These are phyloP conservation scores for Entomortierella parvispora DNA, from an alignment of 192 early-diverging fungal species.

Conservation along the genomic window DNA sequence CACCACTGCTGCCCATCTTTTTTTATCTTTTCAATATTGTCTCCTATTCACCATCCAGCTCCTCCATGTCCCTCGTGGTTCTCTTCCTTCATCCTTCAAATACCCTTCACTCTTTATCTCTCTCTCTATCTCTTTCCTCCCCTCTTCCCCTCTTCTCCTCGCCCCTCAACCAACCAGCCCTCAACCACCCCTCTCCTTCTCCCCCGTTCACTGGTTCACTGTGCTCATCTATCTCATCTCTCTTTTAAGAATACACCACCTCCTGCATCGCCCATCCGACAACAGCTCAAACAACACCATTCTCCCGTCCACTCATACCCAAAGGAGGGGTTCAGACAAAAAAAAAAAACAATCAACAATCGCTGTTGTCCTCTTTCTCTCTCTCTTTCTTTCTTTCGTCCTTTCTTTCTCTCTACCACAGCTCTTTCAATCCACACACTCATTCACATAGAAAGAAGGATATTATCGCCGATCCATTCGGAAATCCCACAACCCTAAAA, in stretches of 20 bases:
- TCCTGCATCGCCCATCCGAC: too few species aligned
- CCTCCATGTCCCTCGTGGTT: background rate
- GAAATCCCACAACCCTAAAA: background rate
- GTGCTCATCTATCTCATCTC: too few species aligned
- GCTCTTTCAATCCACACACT: background rate
- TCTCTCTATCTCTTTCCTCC: background rate
- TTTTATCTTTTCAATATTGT: background rate
- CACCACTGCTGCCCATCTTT: too few species aligned
- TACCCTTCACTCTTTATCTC: background rate
- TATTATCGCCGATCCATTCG: background rate
- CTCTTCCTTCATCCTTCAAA: background rate
- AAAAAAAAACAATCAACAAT: too few species aligned
- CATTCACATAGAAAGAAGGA: background rate
- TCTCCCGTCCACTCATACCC: background rate
- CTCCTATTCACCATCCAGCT: background rate
- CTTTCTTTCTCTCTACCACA: background rate
- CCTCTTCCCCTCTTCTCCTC: background rate
- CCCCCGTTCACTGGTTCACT: too few species aligned
- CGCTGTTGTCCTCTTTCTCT: conserved; percentile 7
- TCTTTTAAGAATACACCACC: too few species aligned
- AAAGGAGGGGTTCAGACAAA: too few species aligned
- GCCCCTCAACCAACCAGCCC: background rate
- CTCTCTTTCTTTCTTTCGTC: background rate
- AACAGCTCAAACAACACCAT: too few species aligned
- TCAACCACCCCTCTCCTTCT: background rate